Conservation (phyloP, 805 yeast species). For the Suhomyces sp. region DNA sequence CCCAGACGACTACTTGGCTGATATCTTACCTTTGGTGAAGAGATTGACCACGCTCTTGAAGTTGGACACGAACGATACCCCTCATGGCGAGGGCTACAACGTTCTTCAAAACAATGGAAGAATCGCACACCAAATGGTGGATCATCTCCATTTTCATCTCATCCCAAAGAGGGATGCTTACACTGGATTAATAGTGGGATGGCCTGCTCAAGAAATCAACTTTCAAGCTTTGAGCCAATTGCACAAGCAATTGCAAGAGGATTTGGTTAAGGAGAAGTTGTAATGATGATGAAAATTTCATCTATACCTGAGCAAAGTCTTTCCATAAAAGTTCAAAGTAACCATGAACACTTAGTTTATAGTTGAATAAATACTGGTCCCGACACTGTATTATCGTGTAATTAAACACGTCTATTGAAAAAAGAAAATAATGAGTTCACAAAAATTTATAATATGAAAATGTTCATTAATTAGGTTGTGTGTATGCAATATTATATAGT, state of each 20-base stretch:
- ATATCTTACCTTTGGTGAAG: slow-evolving; percentile 84
- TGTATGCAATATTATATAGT: too few species aligned
- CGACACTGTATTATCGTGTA: too few species aligned
- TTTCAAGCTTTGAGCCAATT: slow-evolving; percentile 67
- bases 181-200: slow-evolving; percentile 82
- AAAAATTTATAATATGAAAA: too few species aligned
- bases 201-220: slow-evolving; percentile 89
- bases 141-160: slow-evolving; percentile 95
- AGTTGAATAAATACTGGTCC: too few species aligned
- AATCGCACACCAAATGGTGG: slow-evolving; percentile 93
- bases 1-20: slow-evolving; percentile 88
- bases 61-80: slow-evolving; percentile 59
- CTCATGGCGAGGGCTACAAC: slow-evolving; percentile 76
- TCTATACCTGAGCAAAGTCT: too few species aligned
- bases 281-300: too few species aligned
- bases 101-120: slow-evolving; percentile 90
- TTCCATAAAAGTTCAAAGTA: too few species aligned
- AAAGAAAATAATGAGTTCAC: too few species aligned
- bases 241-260: slow-evolving; percentile 54
- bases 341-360: too few species aligned
- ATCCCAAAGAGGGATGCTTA: slow-evolving; percentile 79
- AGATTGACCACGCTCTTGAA: slow-evolving; percentile 74
- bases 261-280: slow-evolving; percentile 19
- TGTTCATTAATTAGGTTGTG: too few species aligned
- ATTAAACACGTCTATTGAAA: too few species aligned